phyloP scores from a whole-genome alignment of 2,329 filamentous ascomycete species.

The Penicillium sp. region DNA sequence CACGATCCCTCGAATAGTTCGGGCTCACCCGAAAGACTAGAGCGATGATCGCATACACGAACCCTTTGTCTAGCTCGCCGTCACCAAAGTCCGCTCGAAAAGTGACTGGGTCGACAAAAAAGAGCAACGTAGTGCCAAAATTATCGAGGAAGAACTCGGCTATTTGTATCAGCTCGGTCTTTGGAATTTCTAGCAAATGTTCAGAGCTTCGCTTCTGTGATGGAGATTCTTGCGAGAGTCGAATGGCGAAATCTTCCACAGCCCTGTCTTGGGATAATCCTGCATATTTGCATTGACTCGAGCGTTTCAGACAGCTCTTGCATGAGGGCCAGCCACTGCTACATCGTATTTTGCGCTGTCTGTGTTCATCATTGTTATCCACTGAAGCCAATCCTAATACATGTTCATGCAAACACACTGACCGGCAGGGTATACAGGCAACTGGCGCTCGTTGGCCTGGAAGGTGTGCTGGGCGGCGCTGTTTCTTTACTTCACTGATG shows the following conservation, averaged over 20 bases:
- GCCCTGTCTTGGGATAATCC: neutral
- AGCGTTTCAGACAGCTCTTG: neutral
- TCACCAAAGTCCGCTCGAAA: neutral
- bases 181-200: neutral
- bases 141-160: slow-evolving; percentile 3
- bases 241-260: neutral
- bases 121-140: slow-evolving; percentile 2
- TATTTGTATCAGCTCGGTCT: neutral
- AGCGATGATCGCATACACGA: neutral
- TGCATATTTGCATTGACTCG: slow-evolving; percentile 1
- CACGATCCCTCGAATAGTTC: neutral
- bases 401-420: neutral
- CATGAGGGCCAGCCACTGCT: slow-evolving; percentile 3
- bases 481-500: neutral
- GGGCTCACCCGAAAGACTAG: neutral
- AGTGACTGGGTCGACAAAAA: slow-evolving; percentile 2
- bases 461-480: slow-evolving; percentile 1
- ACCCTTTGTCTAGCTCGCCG: neutral
- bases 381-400: no score
- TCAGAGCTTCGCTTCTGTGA: neutral
- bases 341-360: slow-evolving; percentile 3
- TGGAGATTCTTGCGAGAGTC: neutral
- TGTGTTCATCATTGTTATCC: neutral
- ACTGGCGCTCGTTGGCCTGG: slow-evolving; percentile 2
- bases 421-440: slow-evolving; percentile 4